Base-by-base conservation (phyloP, 768 basidiomycete genomes). In the Leucocoprinus sp. region DNA sequence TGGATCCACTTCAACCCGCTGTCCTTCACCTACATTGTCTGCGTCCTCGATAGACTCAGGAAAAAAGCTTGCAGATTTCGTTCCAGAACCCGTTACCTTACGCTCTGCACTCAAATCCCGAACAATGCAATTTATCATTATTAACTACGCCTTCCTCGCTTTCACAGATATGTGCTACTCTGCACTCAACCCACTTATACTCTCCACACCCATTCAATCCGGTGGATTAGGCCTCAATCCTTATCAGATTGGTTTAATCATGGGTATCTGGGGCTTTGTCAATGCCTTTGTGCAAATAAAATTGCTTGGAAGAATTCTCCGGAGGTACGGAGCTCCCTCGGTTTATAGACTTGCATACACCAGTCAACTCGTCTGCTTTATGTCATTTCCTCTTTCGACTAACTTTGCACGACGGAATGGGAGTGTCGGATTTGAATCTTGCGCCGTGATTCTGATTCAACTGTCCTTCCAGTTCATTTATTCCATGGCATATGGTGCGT, bases 191-290 rank as follows among this genome's bases (percentile, higher is more conserved):
- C 71, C 71, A 5, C 59, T 74, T 40, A 59, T 71, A 29, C 72
- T 64, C 45, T 79, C 82, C 11, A 86, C 82, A 0, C 76, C 86
- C 0, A 58, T 76, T 36, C 59, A 63, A 14, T 64, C 71, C 2
- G 84, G 85, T 21, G 84, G 85, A 2, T 71, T 86, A 3, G 83
- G 82, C 4, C 64, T 88, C 33, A 62, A 69, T 19, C 80, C 86
- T 0, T 70, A 73, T 31, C 54, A 59, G 4, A 88, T 88, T 28
- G 85, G 85, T 3, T 60, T 65, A 21, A 74, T 80, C 45, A 69
- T 82, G 49, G 69, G 73, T 14, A 49, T 45, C 1, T 45, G 52
- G 26, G 81, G 82, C 5, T 47, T 76, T 11, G 53, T 69, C 41
- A 78, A 75, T 50, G 72, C 71, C 24, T n/a, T 75, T 45, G 56